Conservation (phyloP, 345 rosid genomes). For the Lenwebbia sp. region DNA sequence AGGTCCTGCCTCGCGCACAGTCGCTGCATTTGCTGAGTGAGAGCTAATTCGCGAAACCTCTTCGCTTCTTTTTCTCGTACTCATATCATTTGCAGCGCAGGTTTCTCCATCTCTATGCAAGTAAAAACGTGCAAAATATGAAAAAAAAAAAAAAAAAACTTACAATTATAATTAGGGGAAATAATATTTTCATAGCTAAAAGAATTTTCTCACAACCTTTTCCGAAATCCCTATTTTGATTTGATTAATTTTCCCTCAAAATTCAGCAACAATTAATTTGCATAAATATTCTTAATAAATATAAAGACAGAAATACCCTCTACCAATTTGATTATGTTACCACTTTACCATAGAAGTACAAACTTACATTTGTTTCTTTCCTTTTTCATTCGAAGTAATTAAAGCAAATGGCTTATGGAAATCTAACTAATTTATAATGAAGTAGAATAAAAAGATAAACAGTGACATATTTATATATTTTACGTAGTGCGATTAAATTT, state of each 20-base stretch:
- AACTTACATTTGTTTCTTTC: too few relatives aligned
- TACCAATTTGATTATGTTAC: too few relatives aligned
- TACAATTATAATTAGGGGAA: neutral
- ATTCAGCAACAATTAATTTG: neutral
- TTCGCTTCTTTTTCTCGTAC: neutral
- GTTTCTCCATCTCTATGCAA: neutral
- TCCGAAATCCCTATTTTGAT: neutral
- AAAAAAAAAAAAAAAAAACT: neutral
- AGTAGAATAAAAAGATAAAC: too few relatives aligned
- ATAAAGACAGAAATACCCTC: neutral
- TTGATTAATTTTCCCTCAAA: neutral
- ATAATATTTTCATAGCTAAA: neutral
- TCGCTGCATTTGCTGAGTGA: neutral
- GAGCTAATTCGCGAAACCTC: neutral
- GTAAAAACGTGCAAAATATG: rapidly evolving
- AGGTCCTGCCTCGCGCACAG: neutral
- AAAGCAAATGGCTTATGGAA: neutral
- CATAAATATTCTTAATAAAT: neutral
- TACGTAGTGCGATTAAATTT: too few relatives aligned
- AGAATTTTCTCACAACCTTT: neutral
- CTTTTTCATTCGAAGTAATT: neutral
- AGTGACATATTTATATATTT: too few relatives aligned
- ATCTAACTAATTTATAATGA: neutral
- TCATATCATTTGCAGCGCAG: neutral
- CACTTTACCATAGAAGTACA: too few relatives aligned